phyloP scores from a whole-genome alignment of 2,329 filamentous ascomycete species.

The Diaporthe citri region DNA sequence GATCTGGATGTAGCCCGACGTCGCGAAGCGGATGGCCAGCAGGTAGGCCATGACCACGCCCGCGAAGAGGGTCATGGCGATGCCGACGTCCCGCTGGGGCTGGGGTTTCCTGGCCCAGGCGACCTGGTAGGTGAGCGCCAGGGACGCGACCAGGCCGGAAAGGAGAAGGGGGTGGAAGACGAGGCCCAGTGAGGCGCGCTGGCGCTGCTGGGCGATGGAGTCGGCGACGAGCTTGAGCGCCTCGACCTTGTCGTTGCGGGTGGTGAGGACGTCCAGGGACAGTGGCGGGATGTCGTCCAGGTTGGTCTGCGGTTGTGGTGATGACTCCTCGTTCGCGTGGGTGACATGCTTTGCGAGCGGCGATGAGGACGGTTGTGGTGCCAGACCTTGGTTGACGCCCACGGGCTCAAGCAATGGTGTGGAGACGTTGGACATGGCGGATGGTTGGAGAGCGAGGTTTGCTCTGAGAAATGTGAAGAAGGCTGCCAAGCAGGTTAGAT shows the following conservation, averaged over 20 bases:
- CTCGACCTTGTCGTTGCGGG: conserved; percentile 71
- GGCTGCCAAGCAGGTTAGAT: conserved; percentile 62
- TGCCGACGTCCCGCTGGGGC: conserved; percentile 61
- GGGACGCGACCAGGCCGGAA: conserved; percentile 57
- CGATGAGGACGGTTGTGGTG: conserved; percentile 51
- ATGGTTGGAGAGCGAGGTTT: conserved; percentile 78
- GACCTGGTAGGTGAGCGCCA: conserved; percentile 61
- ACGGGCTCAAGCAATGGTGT: conserved; percentile 72
- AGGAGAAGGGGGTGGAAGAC: conserved; percentile 72
- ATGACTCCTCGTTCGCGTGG: conserved; percentile 49
- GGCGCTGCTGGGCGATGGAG: conserved; percentile 85
- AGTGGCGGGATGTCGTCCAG: conserved; percentile 72
- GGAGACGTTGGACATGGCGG: conserved; percentile 70
- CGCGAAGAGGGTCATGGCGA: conserved; percentile 69
- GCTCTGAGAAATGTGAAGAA: conserved; percentile 87
- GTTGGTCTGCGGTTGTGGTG: conserved; percentile 47
- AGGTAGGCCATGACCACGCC: conserved; percentile 75
- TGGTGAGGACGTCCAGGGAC: conserved; percentile 68
- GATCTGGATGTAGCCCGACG: conserved; percentile 71
- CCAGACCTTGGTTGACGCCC: conserved; percentile 38
- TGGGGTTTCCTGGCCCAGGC: conserved; percentile 54
- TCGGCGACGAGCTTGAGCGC: conserved; percentile 83
- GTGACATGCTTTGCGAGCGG: conserved; percentile 48
- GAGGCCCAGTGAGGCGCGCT: conserved; percentile 73
- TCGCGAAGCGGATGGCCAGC: conserved; percentile 70